These are phyloP conservation scores for Licmophora abbreviata DNA, from an alignment of 108 stramenopile species.

Conservation along the genomic window DNA sequence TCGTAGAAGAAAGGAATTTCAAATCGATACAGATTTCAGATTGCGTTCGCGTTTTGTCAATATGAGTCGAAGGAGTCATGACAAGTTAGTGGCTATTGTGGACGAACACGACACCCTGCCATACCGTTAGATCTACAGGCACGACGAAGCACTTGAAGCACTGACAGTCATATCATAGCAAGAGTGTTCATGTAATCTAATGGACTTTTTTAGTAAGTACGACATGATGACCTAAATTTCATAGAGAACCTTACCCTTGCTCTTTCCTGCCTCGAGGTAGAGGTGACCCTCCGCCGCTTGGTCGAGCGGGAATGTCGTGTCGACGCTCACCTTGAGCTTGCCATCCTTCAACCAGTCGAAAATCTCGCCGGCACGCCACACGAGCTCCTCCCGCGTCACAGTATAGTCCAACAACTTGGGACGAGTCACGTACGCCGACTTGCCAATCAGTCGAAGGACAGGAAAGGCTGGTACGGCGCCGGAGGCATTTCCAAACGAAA, in stretches of 20 bases:
- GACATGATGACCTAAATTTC: conserved; percentile 30
- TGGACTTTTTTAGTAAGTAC: no score
- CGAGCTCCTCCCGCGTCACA: conserved; percentile 49
- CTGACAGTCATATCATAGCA: no score
- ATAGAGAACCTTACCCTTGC: conserved; percentile 76
- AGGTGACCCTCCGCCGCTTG: conserved; percentile 61
- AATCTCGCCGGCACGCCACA: conserved; percentile 53
- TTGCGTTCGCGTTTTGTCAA: no score
- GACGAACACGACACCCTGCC: no score
- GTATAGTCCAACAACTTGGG: conserved; percentile 81
- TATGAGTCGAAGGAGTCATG: no score
- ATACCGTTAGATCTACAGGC: no score
- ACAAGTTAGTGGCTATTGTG: no score
- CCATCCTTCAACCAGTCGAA: conserved; percentile 71
- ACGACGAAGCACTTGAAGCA: no score
- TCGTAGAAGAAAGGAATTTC: no score
- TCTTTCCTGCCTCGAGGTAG: conserved; percentile 70
- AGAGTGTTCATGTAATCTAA: no score
- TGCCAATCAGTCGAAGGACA: conserved; percentile 54
- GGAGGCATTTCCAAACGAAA: conserved; percentile 82
- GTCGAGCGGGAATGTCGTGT: conserved; percentile 56
- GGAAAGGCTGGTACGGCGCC: conserved; percentile 85
- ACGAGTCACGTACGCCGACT: conserved; percentile 74
- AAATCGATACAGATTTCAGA: no score
- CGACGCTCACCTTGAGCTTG: conserved; percentile 60